Percentiles rank a stretch among this genome's conserved stretches.
These are phyloP conservation scores for Babesia bigemina DNA, from an alignment of 169 alveolate genomes.

Conservation along the genomic window DNA sequence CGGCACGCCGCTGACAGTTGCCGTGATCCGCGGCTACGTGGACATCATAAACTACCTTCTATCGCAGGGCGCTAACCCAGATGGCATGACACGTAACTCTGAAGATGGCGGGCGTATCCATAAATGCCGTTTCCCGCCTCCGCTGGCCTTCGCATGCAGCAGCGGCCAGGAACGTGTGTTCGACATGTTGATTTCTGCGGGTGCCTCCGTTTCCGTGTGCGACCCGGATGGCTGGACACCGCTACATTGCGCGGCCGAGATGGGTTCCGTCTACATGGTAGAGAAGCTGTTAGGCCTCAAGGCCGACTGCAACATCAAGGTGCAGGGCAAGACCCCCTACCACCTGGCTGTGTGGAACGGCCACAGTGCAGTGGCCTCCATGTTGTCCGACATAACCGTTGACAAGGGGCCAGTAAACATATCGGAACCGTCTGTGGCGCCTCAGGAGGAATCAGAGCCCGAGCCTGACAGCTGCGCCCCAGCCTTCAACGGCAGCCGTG, in stretches of 20 bases:
- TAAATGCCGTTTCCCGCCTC: slow-evolving; percentile 55
- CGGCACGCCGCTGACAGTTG: slow-evolving; percentile 62
- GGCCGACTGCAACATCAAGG: slow-evolving; percentile 66
- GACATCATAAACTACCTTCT: slow-evolving; percentile 46
- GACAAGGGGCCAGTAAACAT: slow-evolving; percentile 31
- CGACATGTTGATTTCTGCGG: slow-evolving; percentile 32
- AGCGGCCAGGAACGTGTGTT: slow-evolving; percentile 37
- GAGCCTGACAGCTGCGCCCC: not conserved
- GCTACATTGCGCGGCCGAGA: slow-evolving; percentile 76
- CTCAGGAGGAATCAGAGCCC: slow-evolving; percentile 1
- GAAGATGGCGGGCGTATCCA: not conserved
- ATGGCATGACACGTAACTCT: slow-evolving; percentile 3
- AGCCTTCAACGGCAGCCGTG: slow-evolving; percentile 2
- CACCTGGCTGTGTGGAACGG: slow-evolving; percentile 59
- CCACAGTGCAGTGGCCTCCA: slow-evolving; percentile 35
- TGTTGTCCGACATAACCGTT: slow-evolving; percentile 27
- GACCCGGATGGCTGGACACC: slow-evolving; percentile 74
- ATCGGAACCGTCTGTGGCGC: not conserved
- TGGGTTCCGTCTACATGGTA: slow-evolving; percentile 65
- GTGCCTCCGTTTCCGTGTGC: slow-evolving; percentile 35
- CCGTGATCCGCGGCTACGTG: slow-evolving; percentile 53
- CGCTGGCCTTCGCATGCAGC: slow-evolving; percentile 60
- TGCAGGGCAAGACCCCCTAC: slow-evolving; percentile 61
- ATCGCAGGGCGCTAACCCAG: slow-evolving; percentile 66
- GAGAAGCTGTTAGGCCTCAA: slow-evolving; percentile 46